Evolutionary conservation across 2,329 filamentous ascomycete species (phyloP), one percentile per base, ranked within the genome.

Genomic region (Pseudogymnoascus sp.): DNA sequence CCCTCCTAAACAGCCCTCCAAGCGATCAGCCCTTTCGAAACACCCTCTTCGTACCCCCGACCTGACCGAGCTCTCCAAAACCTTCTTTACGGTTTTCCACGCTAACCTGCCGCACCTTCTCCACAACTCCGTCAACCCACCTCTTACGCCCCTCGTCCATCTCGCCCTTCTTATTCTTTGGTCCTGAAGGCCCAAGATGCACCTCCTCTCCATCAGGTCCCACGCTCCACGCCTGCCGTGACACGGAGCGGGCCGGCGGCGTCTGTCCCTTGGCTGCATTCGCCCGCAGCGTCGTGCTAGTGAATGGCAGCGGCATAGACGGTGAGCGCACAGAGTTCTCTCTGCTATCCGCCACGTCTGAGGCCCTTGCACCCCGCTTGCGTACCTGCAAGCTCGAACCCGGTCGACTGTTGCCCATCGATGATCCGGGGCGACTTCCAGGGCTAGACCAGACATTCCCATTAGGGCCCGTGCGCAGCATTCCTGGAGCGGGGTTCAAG

Each of bases 71-170:
- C 65, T 90, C 86, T 18, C 86, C 86, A 73, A 91, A 89, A 59
- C 65, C 66, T 3, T 73, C 20, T 65, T 70, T 74, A 64, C 75
- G 74, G 68, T 77, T 76, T 71, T 85, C 85, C 61, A 82, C 82
- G 69, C 86, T 89, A 63, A 85, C 88, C 54, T 86, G 80, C 63
- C 87, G 83, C 39, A 92, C 90, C 70, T 90, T 88, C 69, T 90
- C 87, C 75, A 91, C 87, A 77, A 94, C 88, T 64, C 86, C 89
- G 72, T 92, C 87, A 8, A 94, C 88, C 90, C 90, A 94, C 38
- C 86, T 85, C 62, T 85, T 80, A 70, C 87, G 90, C 73, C 92
- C 86, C 61, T 86, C 85, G 61, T 85, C 89, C 75, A 85, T 88
- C 70, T 80, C 82, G 6, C 83, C 80, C 65, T 81, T 83, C 72